Evolutionary conservation across 345 rosid species (phyloP).

Genomic region (Camelina sativa): DNA sequence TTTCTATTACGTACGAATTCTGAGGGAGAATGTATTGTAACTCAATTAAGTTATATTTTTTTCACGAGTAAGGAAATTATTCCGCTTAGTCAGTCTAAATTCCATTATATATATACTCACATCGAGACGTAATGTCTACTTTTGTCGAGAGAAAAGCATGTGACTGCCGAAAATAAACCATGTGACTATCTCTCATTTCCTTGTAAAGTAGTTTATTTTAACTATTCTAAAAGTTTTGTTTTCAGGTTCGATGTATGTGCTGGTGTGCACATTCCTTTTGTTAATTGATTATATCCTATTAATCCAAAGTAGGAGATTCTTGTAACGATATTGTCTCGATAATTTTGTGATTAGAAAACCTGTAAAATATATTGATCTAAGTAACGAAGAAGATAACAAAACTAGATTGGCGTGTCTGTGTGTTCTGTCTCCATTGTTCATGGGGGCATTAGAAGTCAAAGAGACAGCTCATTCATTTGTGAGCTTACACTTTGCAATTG

Average conservation of each 20-base stretch:
- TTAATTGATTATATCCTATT: not conserved
- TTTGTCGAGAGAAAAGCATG: conserved; percentile 35
- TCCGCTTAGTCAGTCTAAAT: conserved; percentile 12
- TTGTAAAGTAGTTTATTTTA: conserved; percentile 4
- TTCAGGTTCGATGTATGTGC: conserved; percentile 29
- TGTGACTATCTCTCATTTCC: conserved; percentile 27
- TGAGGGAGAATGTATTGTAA: conserved; percentile 28
- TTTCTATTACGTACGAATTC: not conserved
- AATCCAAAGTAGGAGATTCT: not conserved
- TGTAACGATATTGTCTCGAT: conserved; percentile 23
- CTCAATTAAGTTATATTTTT: conserved; percentile 20
- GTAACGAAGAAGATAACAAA: conserved; percentile 8
- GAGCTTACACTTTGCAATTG: conserved; percentile 4
- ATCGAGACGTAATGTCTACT: conserved; percentile 37
- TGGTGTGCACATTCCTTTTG: not conserved
- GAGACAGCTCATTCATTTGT: conserved; percentile 17
- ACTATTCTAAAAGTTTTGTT: conserved; percentile 6
- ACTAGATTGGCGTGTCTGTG: not conserved
- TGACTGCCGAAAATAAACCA: conserved; percentile 25
- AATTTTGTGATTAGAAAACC: conserved; percentile 14
- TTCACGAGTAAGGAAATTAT: conserved; percentile 31
- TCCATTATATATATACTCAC: conserved; percentile 22
- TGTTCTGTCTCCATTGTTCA: not conserved
- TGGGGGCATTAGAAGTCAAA: conserved; percentile 3
- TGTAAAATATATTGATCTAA: not conserved